Evolutionary conservation across 768 basidiomycete genomes (phyloP).

Genomic region (Rhizopogon vulgaris): DNA sequence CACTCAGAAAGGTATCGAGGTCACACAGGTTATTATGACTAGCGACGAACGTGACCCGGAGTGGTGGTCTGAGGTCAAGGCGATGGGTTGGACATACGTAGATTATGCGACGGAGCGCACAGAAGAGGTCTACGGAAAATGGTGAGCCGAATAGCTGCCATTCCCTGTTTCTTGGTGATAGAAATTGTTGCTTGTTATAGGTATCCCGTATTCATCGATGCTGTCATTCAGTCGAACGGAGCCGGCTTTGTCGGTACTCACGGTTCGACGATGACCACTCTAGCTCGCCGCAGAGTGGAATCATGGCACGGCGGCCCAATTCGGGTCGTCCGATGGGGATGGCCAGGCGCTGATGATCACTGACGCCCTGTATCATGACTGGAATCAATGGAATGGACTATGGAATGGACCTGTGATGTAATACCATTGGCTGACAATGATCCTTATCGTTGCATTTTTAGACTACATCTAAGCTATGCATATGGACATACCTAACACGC

Average conservation of each 20-base stretch:
- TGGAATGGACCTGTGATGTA: not conserved
- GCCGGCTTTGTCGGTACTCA: constrained; percentile 70
- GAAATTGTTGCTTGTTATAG: constrained; percentile 26
- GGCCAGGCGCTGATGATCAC: constrained; percentile 50
- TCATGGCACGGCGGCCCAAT: constrained; percentile 57
- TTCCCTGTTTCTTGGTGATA: not conserved
- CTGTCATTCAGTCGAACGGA: constrained; percentile 62
- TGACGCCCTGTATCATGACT: constrained; percentile 8
- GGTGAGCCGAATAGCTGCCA: constrained; percentile 29
- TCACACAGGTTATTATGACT: constrained; percentile 55
- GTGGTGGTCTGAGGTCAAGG: constrained; percentile 53
- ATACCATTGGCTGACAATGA: not conserved
- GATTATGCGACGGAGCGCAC: constrained; percentile 42
- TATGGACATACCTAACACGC: not conserved
- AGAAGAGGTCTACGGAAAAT: constrained; percentile 39
- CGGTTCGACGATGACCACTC: constrained; percentile 61
- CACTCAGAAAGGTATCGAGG: constrained; percentile 37
- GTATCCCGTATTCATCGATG: constrained; percentile 72
- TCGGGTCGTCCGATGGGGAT: constrained; percentile 55
- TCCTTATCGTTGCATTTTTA: not conserved
- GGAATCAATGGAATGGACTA: too few relatives aligned
- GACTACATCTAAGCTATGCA: not conserved
- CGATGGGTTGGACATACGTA: constrained; percentile 45
- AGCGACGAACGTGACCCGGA: constrained; percentile 51
- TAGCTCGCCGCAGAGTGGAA: constrained; percentile 60